Conservation (phyloP, 2,329 filamentous ascomycete species). For the Botrytis fabae region DNA sequence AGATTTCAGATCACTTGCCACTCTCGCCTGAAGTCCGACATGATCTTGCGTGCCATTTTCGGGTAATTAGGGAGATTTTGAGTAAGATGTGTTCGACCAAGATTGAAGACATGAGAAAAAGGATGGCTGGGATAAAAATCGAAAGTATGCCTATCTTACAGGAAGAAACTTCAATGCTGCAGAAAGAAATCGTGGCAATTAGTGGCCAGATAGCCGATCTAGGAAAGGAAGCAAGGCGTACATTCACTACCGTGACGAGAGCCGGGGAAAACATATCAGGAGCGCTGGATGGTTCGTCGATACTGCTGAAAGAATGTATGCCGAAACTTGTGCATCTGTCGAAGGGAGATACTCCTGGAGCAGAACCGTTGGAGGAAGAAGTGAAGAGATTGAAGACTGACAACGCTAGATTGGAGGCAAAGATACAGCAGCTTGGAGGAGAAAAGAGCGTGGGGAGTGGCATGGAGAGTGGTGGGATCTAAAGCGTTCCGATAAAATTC, state of each 20-base stretch:
- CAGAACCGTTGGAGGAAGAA: not conserved
- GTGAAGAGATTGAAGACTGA: not conserved
- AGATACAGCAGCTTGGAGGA: not conserved
- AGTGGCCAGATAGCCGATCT: not conserved
- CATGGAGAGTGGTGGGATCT: not conserved
- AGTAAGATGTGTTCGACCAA: not conserved
- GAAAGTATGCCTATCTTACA: not conserved
- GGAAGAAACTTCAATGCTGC: not conserved
- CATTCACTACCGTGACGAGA: not conserved
- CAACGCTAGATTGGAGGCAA: not conserved
- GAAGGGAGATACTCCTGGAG: fast-evolving
- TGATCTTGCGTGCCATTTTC: not conserved
- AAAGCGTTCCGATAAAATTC: not conserved
- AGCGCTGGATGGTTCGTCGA: not conserved
- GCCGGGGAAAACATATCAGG: not conserved
- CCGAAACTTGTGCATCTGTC: not conserved
- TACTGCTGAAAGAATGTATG: not conserved
- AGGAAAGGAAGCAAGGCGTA: not conserved
- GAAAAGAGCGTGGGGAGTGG: not conserved
- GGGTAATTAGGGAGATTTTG: not conserved
- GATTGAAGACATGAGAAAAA: not conserved
- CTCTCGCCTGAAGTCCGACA: not conserved
- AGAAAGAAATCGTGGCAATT: not conserved
- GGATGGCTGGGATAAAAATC: not conserved
- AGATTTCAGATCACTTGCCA: not conserved